phyloP scores from a whole-genome alignment of 129 eudicot species.

The Silybum marianum region DNA sequence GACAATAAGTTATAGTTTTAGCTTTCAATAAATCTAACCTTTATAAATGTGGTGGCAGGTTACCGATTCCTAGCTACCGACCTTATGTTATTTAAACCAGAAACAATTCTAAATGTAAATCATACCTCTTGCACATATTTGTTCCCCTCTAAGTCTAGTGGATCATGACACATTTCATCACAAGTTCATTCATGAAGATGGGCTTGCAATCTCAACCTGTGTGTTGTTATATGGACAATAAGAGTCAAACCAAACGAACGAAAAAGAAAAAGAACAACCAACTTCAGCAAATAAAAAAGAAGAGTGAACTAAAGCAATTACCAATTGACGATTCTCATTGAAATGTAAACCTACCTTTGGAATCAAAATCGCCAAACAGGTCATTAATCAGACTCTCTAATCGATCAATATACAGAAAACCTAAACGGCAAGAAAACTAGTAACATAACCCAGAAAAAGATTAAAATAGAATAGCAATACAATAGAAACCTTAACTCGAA shows the following conservation, averaged over 20 bases:
- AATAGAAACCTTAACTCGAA: neutral
- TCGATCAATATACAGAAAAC: neutral
- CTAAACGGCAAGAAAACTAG: neutral
- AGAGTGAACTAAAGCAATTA: too few species aligned
- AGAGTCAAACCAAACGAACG: neutral
- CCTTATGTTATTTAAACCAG: neutral
- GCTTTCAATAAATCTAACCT: too few species aligned
- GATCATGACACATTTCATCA: conserved; percentile 95
- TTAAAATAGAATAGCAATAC: neutral
- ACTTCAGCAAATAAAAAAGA: too few species aligned
- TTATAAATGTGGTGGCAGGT: too few species aligned
- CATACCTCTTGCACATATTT: conserved; percentile 80
- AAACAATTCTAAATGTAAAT: neutral
- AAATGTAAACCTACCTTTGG: neutral
- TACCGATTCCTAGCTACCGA: too few species aligned
- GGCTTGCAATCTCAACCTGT: conserved; percentile 66
- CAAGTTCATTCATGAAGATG: conserved; percentile 91
- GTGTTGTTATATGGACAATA: conserved; percentile 1
- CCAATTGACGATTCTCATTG: neutral
- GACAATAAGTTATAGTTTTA: too few species aligned
- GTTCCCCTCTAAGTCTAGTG: conserved; percentile 82
- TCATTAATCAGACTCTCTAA: neutral
- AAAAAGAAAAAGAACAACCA: too few species aligned
- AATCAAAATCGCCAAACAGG: neutral
- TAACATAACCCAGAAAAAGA: too few species aligned